Base-by-base conservation (phyloP, 2,329 filamentous ascomycete genomes). In the Penicillium thymicola region DNA sequence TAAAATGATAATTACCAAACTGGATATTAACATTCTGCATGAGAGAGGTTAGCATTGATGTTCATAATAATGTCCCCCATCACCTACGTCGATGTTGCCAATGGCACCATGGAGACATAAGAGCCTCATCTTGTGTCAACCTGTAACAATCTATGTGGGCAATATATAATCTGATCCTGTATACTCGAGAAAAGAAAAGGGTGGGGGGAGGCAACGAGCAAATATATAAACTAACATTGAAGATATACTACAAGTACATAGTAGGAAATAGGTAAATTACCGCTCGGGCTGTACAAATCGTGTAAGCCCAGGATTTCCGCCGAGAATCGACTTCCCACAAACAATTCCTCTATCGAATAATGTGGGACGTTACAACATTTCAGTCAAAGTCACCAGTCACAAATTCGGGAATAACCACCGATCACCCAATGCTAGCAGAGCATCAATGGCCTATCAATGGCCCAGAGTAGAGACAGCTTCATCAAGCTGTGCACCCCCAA, bases 41-140 rank as follows among this genome's bases (percentile, higher is more conserved):
- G 28, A 46, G 4, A n/a, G 5, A 46, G 27, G 32, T 57, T 5
- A 58, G 53, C 28, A 53, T 38, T 40, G 4, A 14, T n/a, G 7
- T 18, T 37, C 5, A 4, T 10, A 2, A 23, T 14, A 21, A 5
- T 27, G 11, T 54, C 21, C 34, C 10, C 4, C 8, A 34, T 41
- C 1, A 61, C 67, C 14, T 49, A 70, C 67, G 43, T 70, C 59
- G 14, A 65, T 51, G 42, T 68, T 70, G 54, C 65, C 65, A 60
- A 68, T 67, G 41, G 66, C 64, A 44, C 67, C 67, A 43, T 69
- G 67, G 36, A 69, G 62, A 47, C 67, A 69, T 18, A 69, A 30
- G 46, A 68, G 68, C 25, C 62, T 59, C 67, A 70, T 69, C 42
- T 21, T 38, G 11, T 61, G 49, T 18, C 43, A 32, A 51, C 14